Percentiles rank a stretch among this genome's conserved stretches.
phyloP scores from a whole-genome alignment of 1,139 yeast species.

The Yamadazyma membranifaciens region DNA sequence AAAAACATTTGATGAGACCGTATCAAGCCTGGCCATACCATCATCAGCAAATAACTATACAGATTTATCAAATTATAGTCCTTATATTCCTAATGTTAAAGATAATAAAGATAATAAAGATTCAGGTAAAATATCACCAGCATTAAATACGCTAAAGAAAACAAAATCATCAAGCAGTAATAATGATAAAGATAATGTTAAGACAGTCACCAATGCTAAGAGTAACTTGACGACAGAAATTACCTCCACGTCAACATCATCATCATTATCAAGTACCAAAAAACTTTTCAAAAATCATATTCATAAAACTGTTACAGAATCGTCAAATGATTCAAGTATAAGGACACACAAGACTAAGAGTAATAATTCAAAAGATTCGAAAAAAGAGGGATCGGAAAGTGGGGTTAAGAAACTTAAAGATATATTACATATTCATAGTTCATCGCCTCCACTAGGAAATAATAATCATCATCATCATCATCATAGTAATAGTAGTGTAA shows the following conservation, averaged over 20 bases:
- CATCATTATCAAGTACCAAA: slow-evolving; percentile 5
- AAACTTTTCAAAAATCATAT: neutral
- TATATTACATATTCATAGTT: slow-evolving; percentile 1
- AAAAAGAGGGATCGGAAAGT: slow-evolving; percentile 4
- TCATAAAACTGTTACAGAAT: slow-evolving; percentile 4
- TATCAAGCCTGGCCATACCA: slow-evolving; percentile 13
- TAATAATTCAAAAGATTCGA: slow-evolving; percentile 10
- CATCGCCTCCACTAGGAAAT: neutral
- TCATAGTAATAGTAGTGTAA: too few relatives aligned
- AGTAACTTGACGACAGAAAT: neutral
- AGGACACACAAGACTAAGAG: slow-evolving; percentile 13
- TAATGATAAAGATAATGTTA: too few relatives aligned
- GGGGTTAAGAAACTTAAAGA: slow-evolving; percentile 4
- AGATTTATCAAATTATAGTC: slow-evolving; percentile 15
- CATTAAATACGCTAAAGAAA: slow-evolving; percentile 7
- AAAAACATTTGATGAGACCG: slow-evolving; percentile 9
- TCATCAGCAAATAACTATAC: slow-evolving; percentile 13
- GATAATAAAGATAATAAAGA: neutral
- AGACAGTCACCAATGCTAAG: too few relatives aligned
- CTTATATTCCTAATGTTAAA: slow-evolving; percentile 13
- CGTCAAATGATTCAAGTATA: slow-evolving; percentile 9
- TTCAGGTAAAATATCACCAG: slow-evolving; percentile 3
- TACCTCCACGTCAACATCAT: slow-evolving; percentile 9
- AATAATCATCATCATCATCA: neutral
- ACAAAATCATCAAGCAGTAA: slow-evolving; percentile 6